Percentiles rank a stretch among this genome's conserved stretches.
phyloP scores from a whole-genome alignment of 2,329 filamentous ascomycete genomes.

The Gnomoniopsis smithogilvyi region DNA sequence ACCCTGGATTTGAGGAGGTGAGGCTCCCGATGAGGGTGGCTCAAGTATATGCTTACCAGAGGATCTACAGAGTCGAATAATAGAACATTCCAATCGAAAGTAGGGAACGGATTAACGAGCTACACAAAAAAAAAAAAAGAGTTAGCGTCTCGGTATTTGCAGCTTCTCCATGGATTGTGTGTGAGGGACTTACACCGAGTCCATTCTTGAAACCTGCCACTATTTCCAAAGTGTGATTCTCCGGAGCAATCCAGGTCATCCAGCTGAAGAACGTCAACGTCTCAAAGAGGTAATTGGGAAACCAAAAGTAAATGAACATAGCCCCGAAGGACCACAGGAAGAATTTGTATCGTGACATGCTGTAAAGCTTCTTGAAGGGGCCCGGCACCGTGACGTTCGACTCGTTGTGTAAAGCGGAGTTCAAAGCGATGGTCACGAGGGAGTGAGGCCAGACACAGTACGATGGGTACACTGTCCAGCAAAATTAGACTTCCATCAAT shows the following conservation, averaged over 20 bases:
- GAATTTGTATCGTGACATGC: constrained; percentile 42
- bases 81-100: constrained; percentile 38
- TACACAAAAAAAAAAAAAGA: not conserved
- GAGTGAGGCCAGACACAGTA: constrained; percentile 50
- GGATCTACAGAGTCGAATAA: constrained; percentile 13
- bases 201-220: constrained; percentile 32
- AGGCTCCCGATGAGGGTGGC: not conserved
- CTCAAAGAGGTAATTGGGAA: constrained; percentile 46
- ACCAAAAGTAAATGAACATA: constrained; percentile 51
- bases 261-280: constrained; percentile 46
- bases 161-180: not conserved
- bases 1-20: too few species aligned
- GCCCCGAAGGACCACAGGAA: constrained; percentile 39
- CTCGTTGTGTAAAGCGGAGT: constrained; percentile 44
- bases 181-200: constrained; percentile 20
- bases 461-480: constrained; percentile 28
- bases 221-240: constrained; percentile 29
- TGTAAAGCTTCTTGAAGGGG: constrained; percentile 37
- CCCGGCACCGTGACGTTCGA: constrained; percentile 26
- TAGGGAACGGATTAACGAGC: constrained; percentile 32
- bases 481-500: not conserved
- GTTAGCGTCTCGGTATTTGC: not conserved
- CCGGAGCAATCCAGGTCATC: constrained; percentile 51
- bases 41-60: constrained; percentile 12
- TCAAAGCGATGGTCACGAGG: constrained; percentile 43